Evolutionary conservation across 1,284 basidiomycete genomes (phyloP).

Genomic region (Pascua guehoae): DNA sequence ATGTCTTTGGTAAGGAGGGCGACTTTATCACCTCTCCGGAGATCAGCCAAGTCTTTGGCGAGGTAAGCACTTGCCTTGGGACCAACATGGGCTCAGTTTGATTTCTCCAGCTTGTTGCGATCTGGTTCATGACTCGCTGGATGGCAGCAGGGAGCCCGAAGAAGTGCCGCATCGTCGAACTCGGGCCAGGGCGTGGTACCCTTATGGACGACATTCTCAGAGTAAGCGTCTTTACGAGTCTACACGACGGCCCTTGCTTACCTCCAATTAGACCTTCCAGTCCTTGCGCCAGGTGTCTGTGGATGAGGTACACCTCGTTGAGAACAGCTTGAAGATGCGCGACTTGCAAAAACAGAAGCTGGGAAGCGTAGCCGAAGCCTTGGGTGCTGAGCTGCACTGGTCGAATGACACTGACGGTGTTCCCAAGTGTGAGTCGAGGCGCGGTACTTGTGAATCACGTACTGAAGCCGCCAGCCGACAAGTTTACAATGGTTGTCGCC

Average conservation of each 20-base stretch:
- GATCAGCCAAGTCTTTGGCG: conserved; percentile 94
- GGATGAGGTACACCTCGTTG: conserved; percentile 68
- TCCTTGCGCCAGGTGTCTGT: conserved; percentile 42
- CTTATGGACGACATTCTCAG: conserved; percentile 86
- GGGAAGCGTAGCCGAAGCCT: conserved; percentile 18
- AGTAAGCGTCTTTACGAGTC: conserved; percentile 48
- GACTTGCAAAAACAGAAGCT: conserved; percentile 64
- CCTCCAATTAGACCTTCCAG: conserved; percentile 34
- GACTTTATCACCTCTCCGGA: conserved; percentile 98
- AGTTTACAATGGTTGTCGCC: conserved; percentile 82
- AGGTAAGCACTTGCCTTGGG: conserved; percentile 57
- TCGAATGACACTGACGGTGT: conserved; percentile 70
- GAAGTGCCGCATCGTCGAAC: conserved; percentile 73
- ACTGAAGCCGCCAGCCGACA: conserved; percentile 44
- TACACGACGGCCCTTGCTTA: too few relatives aligned
- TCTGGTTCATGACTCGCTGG: conserved; percentile 85
- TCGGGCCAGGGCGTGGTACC: conserved; percentile 92
- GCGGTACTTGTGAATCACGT: too few relatives aligned
- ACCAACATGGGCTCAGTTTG: neutral
- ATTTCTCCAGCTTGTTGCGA: conserved; percentile 64
- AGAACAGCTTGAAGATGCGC: conserved; percentile 69
- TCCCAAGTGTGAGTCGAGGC: conserved; percentile 43
- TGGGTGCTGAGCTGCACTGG: conserved; percentile 60
- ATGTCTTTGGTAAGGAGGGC: conserved; percentile 79
- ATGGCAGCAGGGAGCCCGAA: conserved; percentile 56